Evolutionary conservation across 1,284 basidiomycete genomes (phyloP).

Genomic region (Sanghuangporus baumii): DNA sequence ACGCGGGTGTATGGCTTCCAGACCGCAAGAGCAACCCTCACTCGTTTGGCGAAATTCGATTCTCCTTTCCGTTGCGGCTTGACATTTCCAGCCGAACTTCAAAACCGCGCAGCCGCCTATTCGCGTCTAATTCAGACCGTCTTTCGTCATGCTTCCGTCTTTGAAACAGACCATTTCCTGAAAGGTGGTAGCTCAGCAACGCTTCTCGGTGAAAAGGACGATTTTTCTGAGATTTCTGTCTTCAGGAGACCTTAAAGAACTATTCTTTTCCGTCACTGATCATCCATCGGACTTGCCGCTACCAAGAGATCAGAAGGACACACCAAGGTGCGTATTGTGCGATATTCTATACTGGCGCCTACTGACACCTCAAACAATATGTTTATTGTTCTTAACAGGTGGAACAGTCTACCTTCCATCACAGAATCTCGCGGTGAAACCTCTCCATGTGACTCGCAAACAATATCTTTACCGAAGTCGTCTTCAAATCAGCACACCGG

Average conservation of each 20-base stretch:
- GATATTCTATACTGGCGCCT: too few species aligned
- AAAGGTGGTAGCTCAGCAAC: neutral
- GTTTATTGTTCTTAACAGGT: too few species aligned
- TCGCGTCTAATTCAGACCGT: neutral
- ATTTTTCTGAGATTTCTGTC: neutral
- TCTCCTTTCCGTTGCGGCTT: neutral
- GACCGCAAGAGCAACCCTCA: slow-evolving; percentile 11
- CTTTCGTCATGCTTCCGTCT: neutral
- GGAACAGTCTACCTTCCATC: too few species aligned
- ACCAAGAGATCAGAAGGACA: neutral
- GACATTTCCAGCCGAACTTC: neutral
- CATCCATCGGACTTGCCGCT: neutral
- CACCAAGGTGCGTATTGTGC: too few species aligned
- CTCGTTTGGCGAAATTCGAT: neutral
- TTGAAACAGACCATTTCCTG: neutral
- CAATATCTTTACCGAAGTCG: neutral
- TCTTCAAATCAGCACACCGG: neutral
- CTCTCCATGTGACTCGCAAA: neutral
- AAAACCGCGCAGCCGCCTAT: slow-evolving; percentile 2
- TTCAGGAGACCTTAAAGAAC: slow-evolving; percentile 9
- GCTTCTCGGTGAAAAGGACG: too few species aligned
- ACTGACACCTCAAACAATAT: too few species aligned
- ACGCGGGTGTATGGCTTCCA: neutral
- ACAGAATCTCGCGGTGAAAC: neutral
- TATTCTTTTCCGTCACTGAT: neutral